phyloP scores from a whole-genome alignment of 2,329 filamentous ascomycete species.

The Pseudopyricularia cyperi region DNA sequence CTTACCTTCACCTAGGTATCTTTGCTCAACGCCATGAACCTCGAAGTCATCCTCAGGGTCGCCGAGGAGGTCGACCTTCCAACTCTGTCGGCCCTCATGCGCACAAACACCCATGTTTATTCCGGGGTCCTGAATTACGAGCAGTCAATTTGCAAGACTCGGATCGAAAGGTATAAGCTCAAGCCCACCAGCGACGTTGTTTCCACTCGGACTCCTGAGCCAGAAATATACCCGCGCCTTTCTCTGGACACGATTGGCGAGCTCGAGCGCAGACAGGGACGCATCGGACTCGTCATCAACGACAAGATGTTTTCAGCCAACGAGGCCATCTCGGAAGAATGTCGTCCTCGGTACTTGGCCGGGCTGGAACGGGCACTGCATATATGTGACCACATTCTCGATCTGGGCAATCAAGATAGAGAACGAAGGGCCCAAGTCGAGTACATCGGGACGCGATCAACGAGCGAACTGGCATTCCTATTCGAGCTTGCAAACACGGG shows the following conservation, averaged over 20 bases:
- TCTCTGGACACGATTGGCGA: background rate
- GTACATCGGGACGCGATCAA: background rate
- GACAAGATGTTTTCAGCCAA: background rate
- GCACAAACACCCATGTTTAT: background rate
- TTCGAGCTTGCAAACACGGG: background rate
- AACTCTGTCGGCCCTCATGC: background rate
- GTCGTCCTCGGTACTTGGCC: background rate
- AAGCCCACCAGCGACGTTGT: background rate
- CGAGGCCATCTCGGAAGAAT: background rate
- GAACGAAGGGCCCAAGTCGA: background rate
- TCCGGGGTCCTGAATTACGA: background rate
- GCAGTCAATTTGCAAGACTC: background rate
- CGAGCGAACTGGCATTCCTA: background rate
- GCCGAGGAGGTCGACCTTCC: background rate
- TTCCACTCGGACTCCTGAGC: background rate
- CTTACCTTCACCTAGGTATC: background rate
- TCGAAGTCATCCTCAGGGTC: background rate
- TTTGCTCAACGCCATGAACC: background rate
- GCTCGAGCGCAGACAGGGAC: background rate
- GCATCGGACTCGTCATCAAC: background rate
- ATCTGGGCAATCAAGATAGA: background rate
- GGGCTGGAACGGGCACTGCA: background rate
- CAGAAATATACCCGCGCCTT: background rate
- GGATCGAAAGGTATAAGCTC: background rate
- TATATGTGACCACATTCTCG: background rate